Percentiles rank a stretch among this genome's conserved stretches.
These are phyloP conservation scores for Talaromyces sp. DNA, from an alignment of 2,329 filamentous ascomycete genomes.

Conservation along the genomic window DNA sequence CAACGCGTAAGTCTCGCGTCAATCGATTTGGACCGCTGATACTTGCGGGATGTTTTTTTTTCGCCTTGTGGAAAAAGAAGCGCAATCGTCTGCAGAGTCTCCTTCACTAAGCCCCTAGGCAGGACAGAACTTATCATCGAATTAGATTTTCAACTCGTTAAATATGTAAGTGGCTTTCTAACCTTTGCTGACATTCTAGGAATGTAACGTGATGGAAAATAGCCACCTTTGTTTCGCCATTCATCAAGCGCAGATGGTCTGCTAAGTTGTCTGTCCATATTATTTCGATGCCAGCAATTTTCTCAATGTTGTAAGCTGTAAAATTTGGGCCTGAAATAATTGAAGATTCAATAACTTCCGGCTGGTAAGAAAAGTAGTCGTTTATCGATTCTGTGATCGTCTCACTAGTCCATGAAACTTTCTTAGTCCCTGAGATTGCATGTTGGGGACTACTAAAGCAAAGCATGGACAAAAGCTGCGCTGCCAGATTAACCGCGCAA, in stretches of 20 bases:
- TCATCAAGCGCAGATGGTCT: slow-evolving; percentile 36
- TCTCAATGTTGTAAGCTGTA: slow-evolving; percentile 15
- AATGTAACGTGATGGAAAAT: slow-evolving; percentile 41
- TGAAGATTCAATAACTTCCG: not conserved
- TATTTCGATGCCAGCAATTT: slow-evolving; percentile 33
- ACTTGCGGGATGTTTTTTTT: not conserved
- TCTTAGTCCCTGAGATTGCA: too few species aligned
- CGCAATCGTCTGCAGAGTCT: not conserved
- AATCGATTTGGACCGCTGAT: too few species aligned
- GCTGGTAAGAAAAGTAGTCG: not conserved
- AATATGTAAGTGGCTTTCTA: too few species aligned
- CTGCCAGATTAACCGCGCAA: too few species aligned
- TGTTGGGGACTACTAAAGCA: too few species aligned
- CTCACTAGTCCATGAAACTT: too few species aligned
- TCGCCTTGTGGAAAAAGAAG: slow-evolving; percentile 6
- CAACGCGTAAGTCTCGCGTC: too few species aligned
- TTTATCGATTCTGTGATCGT: too few species aligned
- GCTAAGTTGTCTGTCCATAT: slow-evolving; percentile 37
- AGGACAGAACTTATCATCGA: not conserved
- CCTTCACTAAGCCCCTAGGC: not conserved
- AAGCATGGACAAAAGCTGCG: too few species aligned
- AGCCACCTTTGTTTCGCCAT: slow-evolving; percentile 34
- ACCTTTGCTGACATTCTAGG: slow-evolving; percentile 23
- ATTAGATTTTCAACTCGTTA: too few species aligned
- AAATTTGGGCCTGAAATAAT: not conserved